These are phyloP conservation scores for Botrytis hyacinthi DNA, from an alignment of 2,329 filamentous ascomycete species.

Conservation along the genomic window DNA sequence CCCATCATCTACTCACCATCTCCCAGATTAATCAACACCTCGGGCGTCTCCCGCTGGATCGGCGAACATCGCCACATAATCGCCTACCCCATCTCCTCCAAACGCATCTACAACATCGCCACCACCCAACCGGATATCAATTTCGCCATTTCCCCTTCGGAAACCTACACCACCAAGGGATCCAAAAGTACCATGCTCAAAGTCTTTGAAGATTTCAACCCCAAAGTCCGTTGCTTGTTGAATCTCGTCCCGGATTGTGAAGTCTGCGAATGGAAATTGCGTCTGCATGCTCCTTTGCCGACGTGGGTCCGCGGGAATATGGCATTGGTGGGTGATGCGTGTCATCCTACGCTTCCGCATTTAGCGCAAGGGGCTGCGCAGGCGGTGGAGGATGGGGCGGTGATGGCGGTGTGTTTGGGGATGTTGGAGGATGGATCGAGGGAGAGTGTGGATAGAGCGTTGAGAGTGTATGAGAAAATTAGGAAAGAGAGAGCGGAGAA, in stretches of 20 bases:
- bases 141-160: constrained; percentile 55
- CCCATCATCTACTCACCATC: not conserved
- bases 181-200: constrained; percentile 59
- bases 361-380: constrained; percentile 66
- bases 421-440: constrained; percentile 37
- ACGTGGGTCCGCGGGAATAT: constrained; percentile 47
- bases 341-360: constrained; percentile 64
- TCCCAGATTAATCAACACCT: constrained; percentile 65
- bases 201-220: constrained; percentile 61
- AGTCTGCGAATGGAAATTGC: constrained; percentile 58
- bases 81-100: constrained; percentile 68
- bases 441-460: constrained; percentile 39
- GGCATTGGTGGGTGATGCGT: constrained; percentile 45
- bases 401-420: constrained; percentile 55
- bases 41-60: constrained; percentile 72
- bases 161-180: constrained; percentile 61
- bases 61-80: constrained; percentile 74
- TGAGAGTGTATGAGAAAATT: constrained; percentile 42
- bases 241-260: constrained; percentile 45
- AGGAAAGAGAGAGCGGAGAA: constrained; percentile 52
- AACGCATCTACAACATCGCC: constrained; percentile 64
- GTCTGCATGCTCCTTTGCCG: constrained; percentile 54
- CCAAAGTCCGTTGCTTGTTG: constrained; percentile 56
- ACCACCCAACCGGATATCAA: constrained; percentile 62
- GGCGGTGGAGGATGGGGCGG: constrained; percentile 65